Percentiles rank a stretch among this genome's conserved stretches.
Evolutionary conservation across 768 basidiomycete species (phyloP).

Genomic region (Exsudoporus frostii): DNA sequence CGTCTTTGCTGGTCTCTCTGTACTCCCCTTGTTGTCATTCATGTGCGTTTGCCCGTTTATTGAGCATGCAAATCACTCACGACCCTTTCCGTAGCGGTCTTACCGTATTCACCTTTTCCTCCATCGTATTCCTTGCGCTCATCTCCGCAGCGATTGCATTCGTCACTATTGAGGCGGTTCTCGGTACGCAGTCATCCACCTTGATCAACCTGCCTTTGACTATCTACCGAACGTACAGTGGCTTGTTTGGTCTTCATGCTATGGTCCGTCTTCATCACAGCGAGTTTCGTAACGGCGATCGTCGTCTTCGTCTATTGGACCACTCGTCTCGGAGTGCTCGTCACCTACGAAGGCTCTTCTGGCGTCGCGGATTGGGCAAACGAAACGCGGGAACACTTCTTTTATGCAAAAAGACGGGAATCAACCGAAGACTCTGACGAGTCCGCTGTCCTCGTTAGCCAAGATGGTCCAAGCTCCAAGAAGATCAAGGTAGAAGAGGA

Average conservation of each 20-base stretch:
- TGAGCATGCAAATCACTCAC: constrained; percentile 6
- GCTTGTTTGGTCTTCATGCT: constrained; percentile 33
- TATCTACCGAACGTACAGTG: constrained; percentile 21
- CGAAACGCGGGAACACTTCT: constrained; percentile 27
- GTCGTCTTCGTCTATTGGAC: constrained; percentile 32
- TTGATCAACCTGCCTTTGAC: background rate
- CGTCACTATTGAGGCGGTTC: constrained; percentile 27
- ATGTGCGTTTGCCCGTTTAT: constrained; percentile 32
- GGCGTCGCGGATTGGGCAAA: constrained; percentile 30
- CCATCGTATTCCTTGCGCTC: constrained; percentile 37
- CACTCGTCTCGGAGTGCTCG: constrained; percentile 33
- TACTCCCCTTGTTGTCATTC: constrained; percentile 35
- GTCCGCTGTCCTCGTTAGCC: constrained; percentile 23
- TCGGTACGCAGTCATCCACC: constrained; percentile 21
- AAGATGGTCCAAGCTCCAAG: constrained; percentile 15
- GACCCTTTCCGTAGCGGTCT: constrained; percentile 20
- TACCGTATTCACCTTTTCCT: constrained; percentile 36
- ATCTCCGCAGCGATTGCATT: constrained; percentile 32
- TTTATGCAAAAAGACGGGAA: constrained; percentile 12
- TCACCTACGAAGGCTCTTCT: constrained; percentile 34
- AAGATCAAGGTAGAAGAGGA: constrained; percentile 24
- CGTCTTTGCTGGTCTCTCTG: constrained; percentile 37
- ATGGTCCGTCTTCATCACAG: constrained; percentile 31
- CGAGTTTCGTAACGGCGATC: constrained; percentile 33
- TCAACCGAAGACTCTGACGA: constrained; percentile 23